Conservation (phyloP, 2,329 filamentous ascomycete genomes). For the Trichoderma endophyticum region DNA sequence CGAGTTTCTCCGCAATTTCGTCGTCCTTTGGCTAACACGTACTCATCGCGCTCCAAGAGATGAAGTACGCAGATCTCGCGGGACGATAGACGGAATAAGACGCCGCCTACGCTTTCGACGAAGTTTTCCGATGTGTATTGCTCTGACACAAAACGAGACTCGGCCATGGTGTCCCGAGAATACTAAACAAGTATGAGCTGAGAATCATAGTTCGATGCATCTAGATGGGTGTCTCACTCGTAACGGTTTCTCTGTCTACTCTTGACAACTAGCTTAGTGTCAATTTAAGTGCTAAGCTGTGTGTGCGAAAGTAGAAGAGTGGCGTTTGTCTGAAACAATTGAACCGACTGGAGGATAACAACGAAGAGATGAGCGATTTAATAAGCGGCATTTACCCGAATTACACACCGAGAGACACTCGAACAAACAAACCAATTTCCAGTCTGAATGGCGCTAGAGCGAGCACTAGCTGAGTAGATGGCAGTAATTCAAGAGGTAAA, state of each 20-base stretch:
- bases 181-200: background rate
- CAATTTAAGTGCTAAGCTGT: background rate
- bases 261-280: background rate
- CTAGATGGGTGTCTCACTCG: background rate
- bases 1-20: conserved; percentile 19
- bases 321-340: background rate
- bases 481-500: too few species aligned
- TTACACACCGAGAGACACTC: background rate
- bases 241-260: background rate
- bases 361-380: background rate
- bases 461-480: too few species aligned
- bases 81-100: conserved; percentile 22
- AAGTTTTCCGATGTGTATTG: conserved; percentile 13
- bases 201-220: background rate
- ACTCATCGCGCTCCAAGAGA: conserved; percentile 1
- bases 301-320: background rate
- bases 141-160: background rate
- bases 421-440: background rate
- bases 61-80: conserved; percentile 20
- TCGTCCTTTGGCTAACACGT: conserved; percentile 23
- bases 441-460: background rate
- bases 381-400: background rate
- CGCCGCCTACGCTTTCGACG: conserved; percentile 21
- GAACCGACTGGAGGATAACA: background rate
- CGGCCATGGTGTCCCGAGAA: background rate